A percentile compares a stretch with the other conserved stretches of the same genome.
phyloP scores from a whole-genome alignment of 139 green algal species.

The Chlamydomonas incerta region DNA sequence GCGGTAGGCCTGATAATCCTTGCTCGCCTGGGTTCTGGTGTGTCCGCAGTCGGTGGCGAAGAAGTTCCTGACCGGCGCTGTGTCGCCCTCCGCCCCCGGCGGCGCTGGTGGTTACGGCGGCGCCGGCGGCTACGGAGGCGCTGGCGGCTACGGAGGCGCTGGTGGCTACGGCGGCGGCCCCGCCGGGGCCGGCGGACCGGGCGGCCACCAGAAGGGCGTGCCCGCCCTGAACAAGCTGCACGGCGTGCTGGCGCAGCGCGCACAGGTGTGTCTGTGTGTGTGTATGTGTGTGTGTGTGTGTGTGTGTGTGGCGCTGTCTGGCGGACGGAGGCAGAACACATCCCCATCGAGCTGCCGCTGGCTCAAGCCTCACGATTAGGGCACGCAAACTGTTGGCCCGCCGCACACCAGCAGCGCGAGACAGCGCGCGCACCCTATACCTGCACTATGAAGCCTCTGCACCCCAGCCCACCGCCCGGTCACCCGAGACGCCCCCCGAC shows the following conservation, averaged over 20 bases:
- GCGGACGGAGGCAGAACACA: background rate
- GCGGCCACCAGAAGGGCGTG: constrained; percentile 29
- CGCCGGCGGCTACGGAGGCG: background rate
- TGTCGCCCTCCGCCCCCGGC: background rate
- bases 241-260: constrained; percentile 7
- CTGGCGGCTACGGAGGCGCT: background rate
- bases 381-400: too few relatives aligned
- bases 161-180: background rate
- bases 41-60: constrained; percentile 33
- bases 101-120: background rate
- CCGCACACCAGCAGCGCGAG: too few relatives aligned
- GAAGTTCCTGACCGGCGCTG: constrained; percentile 15
- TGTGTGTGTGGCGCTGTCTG: too few relatives aligned
- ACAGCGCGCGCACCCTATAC: too few relatives aligned
- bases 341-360: too few relatives aligned
- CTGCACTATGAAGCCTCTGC: too few relatives aligned
- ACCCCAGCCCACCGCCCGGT: too few relatives aligned
- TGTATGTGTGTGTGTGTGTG: too few relatives aligned
- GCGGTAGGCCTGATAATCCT: too few relatives aligned
- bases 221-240: constrained; percentile 36
- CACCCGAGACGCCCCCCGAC: too few relatives aligned
- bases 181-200: background rate
- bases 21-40: too few relatives aligned
- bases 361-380: too few relatives aligned
- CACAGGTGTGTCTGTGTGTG: constrained; percentile 23